Evolutionary conservation across 257 asterid genomes (phyloP), one percentile per base, ranked within the genome.

Genomic region (Oldenlandia corymbosa): DNA sequence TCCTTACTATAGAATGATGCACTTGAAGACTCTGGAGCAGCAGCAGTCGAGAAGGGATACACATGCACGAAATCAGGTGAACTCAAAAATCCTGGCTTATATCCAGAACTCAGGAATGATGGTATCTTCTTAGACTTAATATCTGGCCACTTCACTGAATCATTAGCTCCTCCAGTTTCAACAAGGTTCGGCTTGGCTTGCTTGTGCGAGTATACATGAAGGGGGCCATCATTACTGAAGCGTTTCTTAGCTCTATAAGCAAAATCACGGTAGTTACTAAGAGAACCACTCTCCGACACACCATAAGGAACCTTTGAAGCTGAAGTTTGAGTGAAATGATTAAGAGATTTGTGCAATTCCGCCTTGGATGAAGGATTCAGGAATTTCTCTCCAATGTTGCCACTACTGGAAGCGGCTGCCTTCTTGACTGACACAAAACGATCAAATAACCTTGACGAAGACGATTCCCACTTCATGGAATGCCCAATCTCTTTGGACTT

Each of bases 81-180:
- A 68, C 68, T 54, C 58, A 64, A 32, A 73, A 65, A 69, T 60
- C 68, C 85, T 21, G 75, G 32, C 63, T 76, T 58, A 48, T 50
- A 60, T 28, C 51, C 0, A 28, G 67, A 32, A 60, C 20, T 21
- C 18, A 7, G 14, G 12, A 50, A 27, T 48, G 75, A 58, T 36
- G 64, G 64, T 32, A 65, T 75, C 37, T 69, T 36, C 60, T 63
- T 49, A 58, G 57, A 59, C 32, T 17, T 73, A 42, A 75, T 20
- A 52, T 70, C 76, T 47, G 57, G 75, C 81, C 72, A 65, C 26
- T 23, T n/a, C 32, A 76, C 64, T 45, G 66, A 39, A 51, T 46
- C 11, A 45, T 42, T 23, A 28, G 72, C 76, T 65, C 51, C 58
- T 32, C 66, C 67, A 12, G 23, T 14, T 23, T 32, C n/a, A 21